Evolutionary conservation across 2,329 filamentous ascomycete species (phyloP).

Genomic region (Alternaria alternata): DNA sequence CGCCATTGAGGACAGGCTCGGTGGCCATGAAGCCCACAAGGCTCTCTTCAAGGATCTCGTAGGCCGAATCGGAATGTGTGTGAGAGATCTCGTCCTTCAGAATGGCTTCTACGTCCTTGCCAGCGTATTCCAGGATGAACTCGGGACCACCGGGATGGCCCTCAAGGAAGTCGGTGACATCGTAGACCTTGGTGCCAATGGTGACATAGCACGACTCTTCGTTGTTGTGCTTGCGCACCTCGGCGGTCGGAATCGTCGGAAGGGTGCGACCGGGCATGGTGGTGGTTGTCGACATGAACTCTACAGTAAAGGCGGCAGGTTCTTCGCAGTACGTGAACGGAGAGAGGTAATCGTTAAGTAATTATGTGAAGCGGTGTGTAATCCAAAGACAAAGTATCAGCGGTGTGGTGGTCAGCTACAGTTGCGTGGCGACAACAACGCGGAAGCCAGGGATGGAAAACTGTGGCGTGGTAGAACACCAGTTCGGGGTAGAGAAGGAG

Average conservation of each 20-base stretch:
- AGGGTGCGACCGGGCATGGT: slow-evolving; percentile 81
- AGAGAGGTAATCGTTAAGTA: background rate
- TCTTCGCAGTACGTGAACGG: background rate
- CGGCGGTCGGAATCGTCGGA: slow-evolving; percentile 80
- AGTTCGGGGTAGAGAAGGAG: slow-evolving; percentile 19
- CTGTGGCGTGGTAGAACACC: background rate
- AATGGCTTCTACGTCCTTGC: slow-evolving; percentile 84
- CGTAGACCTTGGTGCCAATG: slow-evolving; percentile 88
- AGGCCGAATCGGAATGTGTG: slow-evolving; percentile 88
- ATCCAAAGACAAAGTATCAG: background rate
- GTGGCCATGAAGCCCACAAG: slow-evolving; percentile 81
- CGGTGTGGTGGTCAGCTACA: slow-evolving; percentile 6
- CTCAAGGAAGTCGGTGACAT: slow-evolving; percentile 89
- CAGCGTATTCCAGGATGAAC: slow-evolving; percentile 86
- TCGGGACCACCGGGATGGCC: slow-evolving; percentile 91
- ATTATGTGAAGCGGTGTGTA: background rate
- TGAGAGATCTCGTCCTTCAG: slow-evolving; percentile 86
- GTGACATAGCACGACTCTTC: slow-evolving; percentile 91
- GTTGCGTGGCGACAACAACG: slow-evolving; percentile 2
- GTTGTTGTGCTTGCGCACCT: slow-evolving; percentile 83
- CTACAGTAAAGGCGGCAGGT: background rate
- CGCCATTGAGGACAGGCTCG: slow-evolving; percentile 63
- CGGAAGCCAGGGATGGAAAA: background rate
- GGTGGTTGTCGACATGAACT: slow-evolving; percentile 28
- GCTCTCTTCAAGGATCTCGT: slow-evolving; percentile 90